phyloP scores from a whole-genome alignment of 2,329 filamentous ascomycete genomes.

The Aureobasidium uvarum region DNA sequence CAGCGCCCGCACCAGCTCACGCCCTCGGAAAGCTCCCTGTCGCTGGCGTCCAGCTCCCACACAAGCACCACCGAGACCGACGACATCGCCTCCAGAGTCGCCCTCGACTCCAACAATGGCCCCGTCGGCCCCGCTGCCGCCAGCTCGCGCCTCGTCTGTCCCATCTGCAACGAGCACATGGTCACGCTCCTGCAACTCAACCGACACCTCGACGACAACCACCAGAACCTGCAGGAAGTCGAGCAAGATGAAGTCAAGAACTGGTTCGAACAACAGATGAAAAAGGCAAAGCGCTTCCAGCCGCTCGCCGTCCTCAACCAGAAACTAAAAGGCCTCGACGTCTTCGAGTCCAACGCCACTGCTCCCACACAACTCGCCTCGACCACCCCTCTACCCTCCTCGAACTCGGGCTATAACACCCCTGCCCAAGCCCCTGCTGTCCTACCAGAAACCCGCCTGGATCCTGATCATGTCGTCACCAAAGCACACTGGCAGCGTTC shows the following conservation, averaged over 20 bases:
- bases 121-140: slow-evolving; percentile 53
- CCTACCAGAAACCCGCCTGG: slow-evolving; percentile 45
- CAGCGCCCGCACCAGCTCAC: slow-evolving; percentile 54
- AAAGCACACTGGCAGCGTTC: slow-evolving; percentile 84
- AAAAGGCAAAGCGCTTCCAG: slow-evolving; percentile 90
- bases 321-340: slow-evolving; percentile 86
- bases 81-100: slow-evolving; percentile 79
- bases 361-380: slow-evolving; percentile 41
- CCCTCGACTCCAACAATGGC: slow-evolving; percentile 59
- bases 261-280: slow-evolving; percentile 93
- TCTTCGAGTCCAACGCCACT: slow-evolving; percentile 79
- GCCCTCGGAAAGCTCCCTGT: slow-evolving; percentile 70
- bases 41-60: slow-evolving; percentile 65
- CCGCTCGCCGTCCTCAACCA: slow-evolving; percentile 88
- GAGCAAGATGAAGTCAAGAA: slow-evolving; percentile 94
- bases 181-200: slow-evolving; percentile 47
- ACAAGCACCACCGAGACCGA: slow-evolving; percentile 69
- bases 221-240: slow-evolving; percentile 83
- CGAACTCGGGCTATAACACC: slow-evolving; percentile 34
- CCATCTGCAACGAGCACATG: slow-evolving; percentile 99
- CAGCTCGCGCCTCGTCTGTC: slow-evolving; percentile 74
- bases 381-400: slow-evolving; percentile 38
- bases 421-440: slow-evolving; percentile 37
- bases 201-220: slow-evolving; percentile 80
- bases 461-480: slow-evolving; percentile 88